Base-by-base conservation (phyloP, 2,329 filamentous ascomycete genomes). In the Cercospora brassicicola region DNA sequence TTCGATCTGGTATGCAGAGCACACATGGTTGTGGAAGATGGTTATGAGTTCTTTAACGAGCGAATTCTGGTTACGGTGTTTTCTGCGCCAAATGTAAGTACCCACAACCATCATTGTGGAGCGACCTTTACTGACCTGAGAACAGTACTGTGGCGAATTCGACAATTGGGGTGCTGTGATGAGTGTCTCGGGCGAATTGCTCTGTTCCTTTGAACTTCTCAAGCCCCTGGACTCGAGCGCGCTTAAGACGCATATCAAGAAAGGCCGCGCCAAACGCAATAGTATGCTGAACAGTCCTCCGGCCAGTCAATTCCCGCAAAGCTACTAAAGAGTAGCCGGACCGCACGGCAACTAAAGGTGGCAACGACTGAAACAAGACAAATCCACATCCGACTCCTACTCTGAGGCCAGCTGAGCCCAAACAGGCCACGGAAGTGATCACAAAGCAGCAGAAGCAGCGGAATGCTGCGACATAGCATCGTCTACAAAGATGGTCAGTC, bases 131-230 rank as follows among this genome's bases (percentile, higher is more conserved):
- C 67, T 71, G 31, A 67, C 53, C n/a, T 13, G 11, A 8, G 6
- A 15, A n/a, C 45, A 73, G 72, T 73, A 99, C 78, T 99, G 95
- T 76, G 95, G 95, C 73, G 95, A 99, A 80, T 99, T 99, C 73
- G 95, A 99, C 79, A 99, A 99, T 72, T 98, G 95, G 93, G 95
- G 95, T 20, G 95, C 95, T 13, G 94, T 98, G 73, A 99, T 99
- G 95, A 97, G 94, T 2, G 95, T 99, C 23, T 97, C 93, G 1
- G 88, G 88, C 13, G 95, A 98, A 80, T 82, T 99, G 62, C 87
- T 99, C 1, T 99, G 95, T 82, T 97, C 94, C 78, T 99, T 99
- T 77, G 95, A 99, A 81, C 85, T 99, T 15, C 86, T 99, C 69
- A 99, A 99, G 81, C 95, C 95, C 7, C 86, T 99, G 57, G 95